These are phyloP conservation scores for Pyropia yezoensis DNA, from an alignment of 23 red algal species.

Conservation along the genomic window DNA sequence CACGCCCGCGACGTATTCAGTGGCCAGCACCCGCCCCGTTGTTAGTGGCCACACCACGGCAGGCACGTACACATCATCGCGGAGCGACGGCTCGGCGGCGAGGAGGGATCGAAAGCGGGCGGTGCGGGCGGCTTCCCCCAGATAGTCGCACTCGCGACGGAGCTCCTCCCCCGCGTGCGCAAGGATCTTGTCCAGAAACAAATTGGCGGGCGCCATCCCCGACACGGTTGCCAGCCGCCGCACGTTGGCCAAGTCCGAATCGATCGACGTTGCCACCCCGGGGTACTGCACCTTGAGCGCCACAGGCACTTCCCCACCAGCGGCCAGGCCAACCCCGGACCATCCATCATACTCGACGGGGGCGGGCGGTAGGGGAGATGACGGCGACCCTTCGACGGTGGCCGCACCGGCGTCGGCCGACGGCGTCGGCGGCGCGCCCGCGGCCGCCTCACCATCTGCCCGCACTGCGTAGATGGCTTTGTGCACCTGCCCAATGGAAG, in stretches of 20 bases:
- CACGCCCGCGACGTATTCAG: constrained; percentile 47
- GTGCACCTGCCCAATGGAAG: constrained; percentile 85
- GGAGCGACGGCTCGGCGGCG: background rate
- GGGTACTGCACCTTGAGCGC: constrained; percentile 85
- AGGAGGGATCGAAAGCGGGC: constrained; percentile 24
- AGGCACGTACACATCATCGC: constrained; percentile 37
- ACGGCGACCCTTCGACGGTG: too few relatives aligned
- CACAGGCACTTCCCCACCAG: constrained; percentile 3
- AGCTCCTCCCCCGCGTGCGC: constrained; percentile 57
- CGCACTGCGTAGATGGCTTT: constrained; percentile 1
- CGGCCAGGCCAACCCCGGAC: background rate
- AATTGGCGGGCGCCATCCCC: constrained; percentile 20
- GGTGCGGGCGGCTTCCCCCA: constrained; percentile 54
- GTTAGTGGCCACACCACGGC: constrained; percentile 26
- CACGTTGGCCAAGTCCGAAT: constrained; percentile 61
- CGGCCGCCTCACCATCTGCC: too few relatives aligned
- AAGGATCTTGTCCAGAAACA: constrained; percentile 49
- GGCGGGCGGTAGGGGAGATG: too few relatives aligned
- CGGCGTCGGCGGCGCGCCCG: too few relatives aligned
- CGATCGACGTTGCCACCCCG: constrained; percentile 49
- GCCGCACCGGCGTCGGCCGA: too few relatives aligned
- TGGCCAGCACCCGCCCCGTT: constrained; percentile 31
- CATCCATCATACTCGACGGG: too few relatives aligned
- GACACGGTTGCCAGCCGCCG: constrained; percentile 44
- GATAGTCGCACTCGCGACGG: constrained; percentile 62